A percentile compares a stretch with the other conserved stretches of the same genome.
phyloP scores from a whole-genome alignment of 2,329 filamentous ascomycete species.

The Xylariaceae sp. region DNA sequence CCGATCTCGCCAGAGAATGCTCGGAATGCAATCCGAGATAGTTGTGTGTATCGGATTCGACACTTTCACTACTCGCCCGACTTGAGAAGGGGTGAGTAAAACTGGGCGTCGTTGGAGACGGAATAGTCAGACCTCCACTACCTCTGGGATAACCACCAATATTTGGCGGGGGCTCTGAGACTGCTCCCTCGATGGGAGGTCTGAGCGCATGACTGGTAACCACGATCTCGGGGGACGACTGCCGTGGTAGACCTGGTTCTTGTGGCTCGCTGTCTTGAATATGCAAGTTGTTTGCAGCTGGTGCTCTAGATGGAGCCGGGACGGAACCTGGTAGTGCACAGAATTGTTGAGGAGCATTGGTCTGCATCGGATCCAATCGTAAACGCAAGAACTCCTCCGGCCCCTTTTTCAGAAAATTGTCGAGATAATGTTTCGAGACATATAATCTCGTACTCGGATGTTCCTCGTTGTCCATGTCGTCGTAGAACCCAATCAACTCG shows the following conservation, averaged over 20 bases:
- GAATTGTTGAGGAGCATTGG: conserved; percentile 18
- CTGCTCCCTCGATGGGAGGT: conserved; percentile 25
- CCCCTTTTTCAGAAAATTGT: conserved; percentile 51
- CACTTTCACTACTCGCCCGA: conserved; percentile 24
- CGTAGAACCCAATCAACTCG: conserved; percentile 57
- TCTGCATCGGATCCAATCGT: conserved; percentile 38
- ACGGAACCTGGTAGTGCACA: conserved; percentile 11
- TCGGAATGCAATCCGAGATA: neutral
- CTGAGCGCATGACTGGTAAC: conserved; percentile 31
- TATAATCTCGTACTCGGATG: conserved; percentile 44
- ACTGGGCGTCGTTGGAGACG: conserved; percentile 28
- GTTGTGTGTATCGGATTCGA: conserved; percentile 21
- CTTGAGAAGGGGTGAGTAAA: conserved; percentile 28
- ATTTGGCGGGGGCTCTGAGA: conserved; percentile 23
- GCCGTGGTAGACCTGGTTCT: conserved; percentile 10
- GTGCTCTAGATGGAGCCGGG: conserved; percentile 8
- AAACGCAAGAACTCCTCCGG: conserved; percentile 51
- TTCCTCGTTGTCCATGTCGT: conserved; percentile 41
- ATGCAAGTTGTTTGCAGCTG: conserved; percentile 28
- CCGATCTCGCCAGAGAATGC: neutral
- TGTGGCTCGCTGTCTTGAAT: conserved; percentile 13
- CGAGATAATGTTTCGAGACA: conserved; percentile 45
- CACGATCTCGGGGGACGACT: conserved; percentile 35
- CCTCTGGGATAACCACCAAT: conserved; percentile 13
- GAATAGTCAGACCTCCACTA: conserved; percentile 33